Conservation (phyloP, 352 stramenopile genomes). For the Blastocystis sp. region DNA sequence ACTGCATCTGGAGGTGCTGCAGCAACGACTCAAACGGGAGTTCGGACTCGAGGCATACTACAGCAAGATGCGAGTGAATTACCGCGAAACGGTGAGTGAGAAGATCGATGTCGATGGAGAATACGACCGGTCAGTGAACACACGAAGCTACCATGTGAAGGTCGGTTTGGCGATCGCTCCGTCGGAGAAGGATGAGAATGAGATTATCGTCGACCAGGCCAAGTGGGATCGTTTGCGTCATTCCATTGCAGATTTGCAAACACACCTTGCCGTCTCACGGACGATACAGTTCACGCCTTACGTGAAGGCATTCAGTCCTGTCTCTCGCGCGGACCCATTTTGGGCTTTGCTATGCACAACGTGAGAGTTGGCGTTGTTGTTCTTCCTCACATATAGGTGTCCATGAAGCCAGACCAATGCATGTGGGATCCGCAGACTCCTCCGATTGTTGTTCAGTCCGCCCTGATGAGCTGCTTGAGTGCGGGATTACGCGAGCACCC, state of each 20-base stretch:
- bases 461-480: conserved; percentile 61
- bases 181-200: neutral
- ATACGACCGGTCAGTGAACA: neutral
- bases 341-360: conserved; percentile 16
- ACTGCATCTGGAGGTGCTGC: conserved; percentile 90
- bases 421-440: conserved; percentile 59
- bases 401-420: conserved; percentile 64
- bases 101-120: neutral
- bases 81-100: conserved; percentile 37
- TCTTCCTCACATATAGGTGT: too few relatives aligned
- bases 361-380: conserved; percentile 62
- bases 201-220: neutral
- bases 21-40: conserved; percentile 93
- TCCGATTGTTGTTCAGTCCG: neutral
- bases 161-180: neutral
- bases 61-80: conserved; percentile 45
- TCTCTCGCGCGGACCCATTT: conserved; percentile 4
- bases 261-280: neutral
- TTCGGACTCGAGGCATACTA: conserved; percentile 78
- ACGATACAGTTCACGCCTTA: neutral
- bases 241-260: neutral
- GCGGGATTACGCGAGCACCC: conserved; percentile 60
- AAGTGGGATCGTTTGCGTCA: neutral
- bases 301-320: neutral
- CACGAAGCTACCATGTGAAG: neutral